These are phyloP conservation scores for Flaveria brownii DNA, from an alignment of 129 eudicot genomes.

Conservation along the genomic window DNA sequence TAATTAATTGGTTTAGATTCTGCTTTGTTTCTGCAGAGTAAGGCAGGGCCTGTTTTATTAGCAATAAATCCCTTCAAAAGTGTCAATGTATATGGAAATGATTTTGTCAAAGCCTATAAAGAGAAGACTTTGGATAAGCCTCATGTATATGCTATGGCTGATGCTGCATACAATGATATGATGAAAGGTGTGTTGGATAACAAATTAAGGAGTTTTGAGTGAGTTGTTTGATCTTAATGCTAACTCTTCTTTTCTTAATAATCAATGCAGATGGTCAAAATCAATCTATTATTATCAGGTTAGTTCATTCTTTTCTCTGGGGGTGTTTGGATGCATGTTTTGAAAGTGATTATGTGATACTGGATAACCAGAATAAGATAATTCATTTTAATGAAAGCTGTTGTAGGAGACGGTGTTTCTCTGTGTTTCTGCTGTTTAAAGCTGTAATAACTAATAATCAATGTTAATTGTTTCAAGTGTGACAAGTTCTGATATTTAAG, in stretches of 20 bases:
- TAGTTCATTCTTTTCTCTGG: constrained; percentile 10
- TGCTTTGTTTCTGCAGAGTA: constrained; percentile 55
- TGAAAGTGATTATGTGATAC: constrained; percentile 10
- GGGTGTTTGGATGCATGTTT: constrained; percentile 18
- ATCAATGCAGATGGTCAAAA: constrained; percentile 66
- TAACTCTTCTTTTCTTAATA: constrained; percentile 31
- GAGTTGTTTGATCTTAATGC: not conserved
- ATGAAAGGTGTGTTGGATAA: constrained; percentile 52
- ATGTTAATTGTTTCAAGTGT: not conserved
- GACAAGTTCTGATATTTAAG: not conserved
- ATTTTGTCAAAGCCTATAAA: constrained; percentile 61
- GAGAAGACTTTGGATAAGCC: constrained; percentile 72
- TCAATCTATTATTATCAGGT: constrained; percentile 92
- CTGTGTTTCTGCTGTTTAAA: not conserved
- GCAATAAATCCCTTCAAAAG: constrained; percentile 91
- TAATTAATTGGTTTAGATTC: constrained; percentile 25
- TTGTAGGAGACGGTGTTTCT: constrained; percentile 7
- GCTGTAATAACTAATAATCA: not conserved
- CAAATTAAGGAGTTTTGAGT: not conserved
- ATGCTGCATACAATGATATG: constrained; percentile 75
- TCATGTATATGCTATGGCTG: constrained; percentile 85
- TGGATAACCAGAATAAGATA: not conserved
- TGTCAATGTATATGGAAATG: constrained; percentile 58
- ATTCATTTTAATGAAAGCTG: not conserved
- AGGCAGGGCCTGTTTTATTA: constrained; percentile 82